Base-by-base conservation (phyloP, 352 stramenopile genomes). In the Phytophthora brassicae region DNA sequence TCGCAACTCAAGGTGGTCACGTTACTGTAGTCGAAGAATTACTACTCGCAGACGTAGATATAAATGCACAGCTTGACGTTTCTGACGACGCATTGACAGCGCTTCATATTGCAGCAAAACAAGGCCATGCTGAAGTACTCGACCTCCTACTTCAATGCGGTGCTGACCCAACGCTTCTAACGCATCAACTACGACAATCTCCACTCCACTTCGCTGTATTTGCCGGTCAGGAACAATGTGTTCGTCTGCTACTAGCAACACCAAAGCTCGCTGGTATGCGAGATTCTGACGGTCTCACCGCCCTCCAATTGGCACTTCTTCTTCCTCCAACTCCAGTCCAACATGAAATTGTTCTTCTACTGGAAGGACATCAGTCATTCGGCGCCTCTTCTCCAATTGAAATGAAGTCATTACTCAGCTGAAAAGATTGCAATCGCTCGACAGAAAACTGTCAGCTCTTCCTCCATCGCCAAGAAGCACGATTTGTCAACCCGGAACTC, bases 401-500 rank as follows among this genome's bases (percentile, higher is more conserved):
- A n/a, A 51, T 55, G 20, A 41, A 12, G n/a, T 35, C 55, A 1
- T 43, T 69, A 83, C n/a, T 84, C 71, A n/a, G 70, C 67, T 49
- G 60, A 73, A 35, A 84, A 84, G 13, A 57, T 56, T 0, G 38
- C 2, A 0, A 83, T 22, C 2, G 2, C n/a, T 47, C 79, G 66
- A 35, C 79, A 88, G 45, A 79, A 88, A 0, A 26, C 49, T 6
- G 81, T 67, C 22, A 74, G 45, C 6, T 65, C 47, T 1, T 71
- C 61, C 7, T 68, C 33, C 23, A 88, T 44, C 4, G 48, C 74
- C 29, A 88, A 60, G 51, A 88, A 83, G 41, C 74, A 84, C 8
- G 43, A 44, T 54, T 83, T 86, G 45, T 88, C 79, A 17, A 88
- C 49, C 9, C 72, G 67, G 0, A 88, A 63, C 45, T 73, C 65